These are phyloP conservation scores for Sordaria brevicollis DNA, from an alignment of 495 filamentous ascomycete genomes.

Conservation along the genomic window DNA sequence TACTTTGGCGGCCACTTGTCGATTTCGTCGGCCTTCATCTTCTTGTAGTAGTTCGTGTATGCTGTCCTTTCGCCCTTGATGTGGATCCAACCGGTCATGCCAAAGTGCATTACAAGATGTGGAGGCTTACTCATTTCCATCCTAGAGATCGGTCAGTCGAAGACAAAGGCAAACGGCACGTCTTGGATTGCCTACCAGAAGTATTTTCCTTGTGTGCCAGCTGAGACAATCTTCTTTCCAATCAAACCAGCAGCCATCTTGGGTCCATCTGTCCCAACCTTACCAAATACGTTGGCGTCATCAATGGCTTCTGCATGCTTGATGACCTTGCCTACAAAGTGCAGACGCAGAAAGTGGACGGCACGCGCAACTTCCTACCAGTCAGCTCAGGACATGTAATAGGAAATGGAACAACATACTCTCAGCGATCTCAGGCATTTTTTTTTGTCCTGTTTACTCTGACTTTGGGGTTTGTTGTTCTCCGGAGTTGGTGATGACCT, in stretches of 20 bases:
- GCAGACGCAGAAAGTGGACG: conserved; percentile 69
- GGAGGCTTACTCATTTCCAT: conserved; percentile 48
- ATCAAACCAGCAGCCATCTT: conserved; percentile 62
- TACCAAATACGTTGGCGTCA: conserved; percentile 76
- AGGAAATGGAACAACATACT: conserved; percentile 22
- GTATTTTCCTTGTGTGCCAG: conserved; percentile 87
- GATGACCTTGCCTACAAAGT: conserved; percentile 76
- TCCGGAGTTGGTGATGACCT: background rate
- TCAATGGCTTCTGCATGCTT: conserved; percentile 57
- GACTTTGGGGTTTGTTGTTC: background rate
- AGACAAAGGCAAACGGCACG: background rate
- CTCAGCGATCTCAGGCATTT: conserved; percentile 78
- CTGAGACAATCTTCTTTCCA: conserved; percentile 65
- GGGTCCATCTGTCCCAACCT: conserved; percentile 65
- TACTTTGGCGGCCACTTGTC: conserved; percentile 79
- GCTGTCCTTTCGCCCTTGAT: conserved; percentile 64
- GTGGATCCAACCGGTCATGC: conserved; percentile 78
- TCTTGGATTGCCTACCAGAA: conserved; percentile 53
- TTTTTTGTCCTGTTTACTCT: background rate
- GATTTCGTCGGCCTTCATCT: conserved; percentile 45
- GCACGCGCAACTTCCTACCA: conserved; percentile 58
- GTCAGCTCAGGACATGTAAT: background rate
- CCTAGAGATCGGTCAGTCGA: conserved; percentile 16
- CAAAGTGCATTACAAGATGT: conserved; percentile 86
- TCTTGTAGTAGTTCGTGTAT: conserved; percentile 60